Percentiles rank a stretch among this genome's conserved stretches.
phyloP scores from a whole-genome alignment of 2,329 filamentous ascomycete species.

The Sporothrix globosa region DNA sequence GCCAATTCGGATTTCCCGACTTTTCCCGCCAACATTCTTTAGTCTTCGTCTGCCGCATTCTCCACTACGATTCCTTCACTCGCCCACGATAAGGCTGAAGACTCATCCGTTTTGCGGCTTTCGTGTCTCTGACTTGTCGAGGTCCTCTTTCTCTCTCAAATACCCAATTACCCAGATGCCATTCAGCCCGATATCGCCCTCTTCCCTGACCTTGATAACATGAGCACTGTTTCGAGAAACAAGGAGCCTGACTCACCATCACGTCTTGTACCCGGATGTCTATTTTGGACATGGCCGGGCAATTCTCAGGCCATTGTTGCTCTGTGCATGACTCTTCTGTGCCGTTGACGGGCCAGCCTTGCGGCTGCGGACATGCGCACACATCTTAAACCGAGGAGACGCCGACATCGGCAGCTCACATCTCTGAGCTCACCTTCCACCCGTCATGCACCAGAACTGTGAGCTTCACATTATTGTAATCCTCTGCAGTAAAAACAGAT shows the following conservation, averaged over 20 bases:
- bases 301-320: background rate
- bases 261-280: background rate
- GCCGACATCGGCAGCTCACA: conserved; percentile 22
- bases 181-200: conserved; percentile 13
- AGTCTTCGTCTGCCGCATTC: background rate
- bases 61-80: background rate
- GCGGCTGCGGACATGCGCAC: background rate
- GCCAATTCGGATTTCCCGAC: background rate
- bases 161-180: background rate
- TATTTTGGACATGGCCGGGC: background rate
- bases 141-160: background rate
- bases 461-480: background rate
- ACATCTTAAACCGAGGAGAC: background rate
- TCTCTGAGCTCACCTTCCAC: background rate
- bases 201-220: conserved; percentile 7
- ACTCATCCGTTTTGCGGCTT: background rate
- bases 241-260: background rate
- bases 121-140: background rate
- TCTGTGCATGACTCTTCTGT: conserved; percentile 5
- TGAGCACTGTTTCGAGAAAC: background rate
- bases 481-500: background rate
- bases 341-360: conserved; percentile 1
- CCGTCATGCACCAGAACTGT: conserved; percentile 10
- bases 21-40: conserved; percentile 5
- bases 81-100: conserved; percentile 25